Base-by-base conservation (phyloP, 495 filamentous ascomycete genomes). In the Parachaetomium inaequale region DNA sequence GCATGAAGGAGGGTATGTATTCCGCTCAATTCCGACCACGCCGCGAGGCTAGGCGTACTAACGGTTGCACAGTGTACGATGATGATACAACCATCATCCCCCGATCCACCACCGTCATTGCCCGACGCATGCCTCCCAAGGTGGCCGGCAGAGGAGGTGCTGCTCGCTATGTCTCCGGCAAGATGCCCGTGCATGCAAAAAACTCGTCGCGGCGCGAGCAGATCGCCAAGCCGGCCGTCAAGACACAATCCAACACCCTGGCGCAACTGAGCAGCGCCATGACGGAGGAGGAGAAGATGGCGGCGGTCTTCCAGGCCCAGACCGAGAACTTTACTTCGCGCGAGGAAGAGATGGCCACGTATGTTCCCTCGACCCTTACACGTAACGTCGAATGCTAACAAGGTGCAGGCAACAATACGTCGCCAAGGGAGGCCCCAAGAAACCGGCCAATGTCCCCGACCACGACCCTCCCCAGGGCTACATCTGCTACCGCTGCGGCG, bases 11-110 rank as follows among this genome's bases (percentile, higher is more conserved):
- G 83, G 91, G 93, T 97, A 83, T 80, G 83, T 78, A 62, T 53
- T 15, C 7, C 46, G 4, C 23, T 12, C 8, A 1, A 19, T 11
- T 21, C 1, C 28, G 11, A n/a, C 46, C 26, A 4, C n/a, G 26
- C n/a, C 31, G 2, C 7, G 7, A 53, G 1, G 1, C 21, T 43
- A 3, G 17, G 17, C 19, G 31, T 58, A 53, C 72, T 72, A 73
- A 78, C 68, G 66, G 38, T 17, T 53, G 23, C 50, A 12, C 64
- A 96, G 95, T 91, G 73, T 97, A 97, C 69, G 91, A 96, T 66
- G 94, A 99, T 80, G 94, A 99, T 72, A 97, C 94, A 11, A 88
- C 87, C 19, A 90, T 96, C 60, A 96, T 99, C 50, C 90, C 93
- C 40, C 88, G 94, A 63, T 96, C 93, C 6, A 96, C 91, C 19